Percentiles rank a stretch among this genome's conserved stretches.
These are phyloP conservation scores for Erodium texanum DNA, from an alignment of 441 rosid species.

Conservation along the genomic window DNA sequence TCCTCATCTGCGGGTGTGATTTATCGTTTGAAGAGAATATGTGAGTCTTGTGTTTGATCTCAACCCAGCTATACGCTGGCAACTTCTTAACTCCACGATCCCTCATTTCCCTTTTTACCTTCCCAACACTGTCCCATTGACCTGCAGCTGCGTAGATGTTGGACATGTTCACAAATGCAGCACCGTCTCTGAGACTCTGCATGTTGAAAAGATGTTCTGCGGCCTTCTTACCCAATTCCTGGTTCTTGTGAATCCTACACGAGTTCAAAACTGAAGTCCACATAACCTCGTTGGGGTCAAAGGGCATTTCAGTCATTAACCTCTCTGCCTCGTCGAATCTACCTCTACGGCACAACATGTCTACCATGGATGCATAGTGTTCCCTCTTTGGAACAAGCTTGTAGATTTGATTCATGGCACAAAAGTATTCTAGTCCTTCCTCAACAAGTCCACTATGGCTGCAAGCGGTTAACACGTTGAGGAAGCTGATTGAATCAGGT, in stretches of 20 bases:
- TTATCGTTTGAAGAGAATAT: constrained; percentile 55
- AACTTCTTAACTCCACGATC: constrained; percentile 63
- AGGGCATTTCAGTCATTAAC: constrained; percentile 56
- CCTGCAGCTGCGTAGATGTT: constrained; percentile 66
- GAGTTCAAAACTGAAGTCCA: constrained; percentile 82
- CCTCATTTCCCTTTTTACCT: constrained; percentile 68
- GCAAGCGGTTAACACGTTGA: constrained; percentile 64
- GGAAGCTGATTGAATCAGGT: constrained; percentile 79
- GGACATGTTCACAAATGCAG: constrained; percentile 67
- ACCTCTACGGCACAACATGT: constrained; percentile 58
- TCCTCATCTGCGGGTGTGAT: constrained; percentile 41
- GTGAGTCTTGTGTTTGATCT: constrained; percentile 48
- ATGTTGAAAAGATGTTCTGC: constrained; percentile 52
- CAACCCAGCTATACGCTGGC: constrained; percentile 76
- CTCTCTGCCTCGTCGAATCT: constrained; percentile 53
- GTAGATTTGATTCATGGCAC: constrained; percentile 37
- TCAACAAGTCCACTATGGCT: constrained; percentile 69
- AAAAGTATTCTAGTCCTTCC: constrained; percentile 48
- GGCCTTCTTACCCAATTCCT: constrained; percentile 52
- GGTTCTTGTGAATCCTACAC: constrained; percentile 74
- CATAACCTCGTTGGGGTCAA: constrained; percentile 64
- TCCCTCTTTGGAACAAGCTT: constrained; percentile 46
- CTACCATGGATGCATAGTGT: constrained; percentile 67
- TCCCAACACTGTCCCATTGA: constrained; percentile 53
- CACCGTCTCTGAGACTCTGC: constrained; percentile 65